These are phyloP conservation scores for Erysimum pusillum DNA, from an alignment of 441 rosid species.

Conservation along the genomic window DNA sequence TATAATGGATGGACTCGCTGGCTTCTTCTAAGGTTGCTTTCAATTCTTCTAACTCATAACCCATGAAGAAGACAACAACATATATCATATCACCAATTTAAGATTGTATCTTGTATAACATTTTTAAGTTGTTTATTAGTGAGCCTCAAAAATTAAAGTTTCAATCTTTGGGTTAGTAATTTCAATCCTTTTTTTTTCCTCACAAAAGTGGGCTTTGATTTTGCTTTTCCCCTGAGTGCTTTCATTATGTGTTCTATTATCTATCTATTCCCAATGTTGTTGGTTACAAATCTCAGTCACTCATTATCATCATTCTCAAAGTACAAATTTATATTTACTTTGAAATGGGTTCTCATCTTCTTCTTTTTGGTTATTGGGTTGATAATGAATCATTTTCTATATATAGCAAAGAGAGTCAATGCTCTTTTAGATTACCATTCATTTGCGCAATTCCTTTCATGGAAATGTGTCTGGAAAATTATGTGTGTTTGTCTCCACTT, in stretches of 20 bases:
- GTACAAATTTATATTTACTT: slow-evolving; percentile 35
- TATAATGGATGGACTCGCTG: slow-evolving; percentile 49
- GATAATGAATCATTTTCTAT: slow-evolving; percentile 44
- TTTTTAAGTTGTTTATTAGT: slow-evolving; percentile 49
- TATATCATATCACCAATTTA: slow-evolving; percentile 30
- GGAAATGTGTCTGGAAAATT: slow-evolving; percentile 31
- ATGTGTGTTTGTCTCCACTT: slow-evolving; percentile 42
- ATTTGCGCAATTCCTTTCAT: slow-evolving; percentile 26
- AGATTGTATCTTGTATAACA: slow-evolving; percentile 9
- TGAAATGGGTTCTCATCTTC: slow-evolving; percentile 11
- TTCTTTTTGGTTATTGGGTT: slow-evolving; percentile 25
- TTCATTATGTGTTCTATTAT: slow-evolving; percentile 41
- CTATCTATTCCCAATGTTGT: slow-evolving; percentile 35
- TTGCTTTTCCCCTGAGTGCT: slow-evolving; percentile 29
- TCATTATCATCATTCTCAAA: slow-evolving; percentile 42
- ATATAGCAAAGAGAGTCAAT: slow-evolving; percentile 35
- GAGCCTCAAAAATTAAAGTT: slow-evolving; percentile 31
- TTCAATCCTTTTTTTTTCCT: too few relatives aligned
- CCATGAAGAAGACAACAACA: slow-evolving; percentile 33
- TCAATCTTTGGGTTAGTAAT: too few relatives aligned
- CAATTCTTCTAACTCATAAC: slow-evolving; percentile 50
- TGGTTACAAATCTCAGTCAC: slow-evolving; percentile 46
- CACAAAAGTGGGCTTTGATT: slow-evolving; percentile 26
- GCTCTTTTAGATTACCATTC: slow-evolving; percentile 35
- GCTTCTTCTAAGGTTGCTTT: slow-evolving; percentile 82